Base-by-base conservation (phyloP, 1,284 basidiomycete genomes). In the Rhodotorula sp. region DNA sequence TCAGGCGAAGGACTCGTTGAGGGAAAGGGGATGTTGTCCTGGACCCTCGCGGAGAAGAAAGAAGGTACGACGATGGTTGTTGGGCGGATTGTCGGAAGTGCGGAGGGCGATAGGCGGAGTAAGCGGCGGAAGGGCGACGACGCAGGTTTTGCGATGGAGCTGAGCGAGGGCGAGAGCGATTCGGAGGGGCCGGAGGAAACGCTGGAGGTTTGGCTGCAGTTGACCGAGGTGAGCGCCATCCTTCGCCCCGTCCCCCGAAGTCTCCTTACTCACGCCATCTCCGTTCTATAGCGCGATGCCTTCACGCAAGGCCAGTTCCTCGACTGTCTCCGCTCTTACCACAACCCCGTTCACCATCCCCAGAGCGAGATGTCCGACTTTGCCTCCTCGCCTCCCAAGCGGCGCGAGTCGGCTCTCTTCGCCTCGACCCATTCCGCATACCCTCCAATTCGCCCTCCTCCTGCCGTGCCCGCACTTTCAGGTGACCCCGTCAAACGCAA, bases 11-110 rank as follows among this genome's bases (percentile, higher is more conserved):
- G 63, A 5, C 54, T 75, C n/a, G 72, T 75, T 24, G 74, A 75
- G 56, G 74, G 74, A 48, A 75, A 75, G 34, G 71, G 74, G 16
- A 75, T 75, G 74, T 60, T 75, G 28, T 75, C 74, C 8, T 75
- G 74, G 74, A 68, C 70, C 20, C 50, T 75, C 53, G 71, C 71
- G 15, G 74, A 75, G 53, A 75, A 73, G 66, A 68, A 70, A 50
- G 72, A 75, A 31, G 74, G 74, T 3, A 71, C 67, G 53, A 73
- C 74, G 40, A 68, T 62, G 53, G 72, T 75, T 2, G 67, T 64
- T 34, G 74, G 74, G 1, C 52, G 52, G 47, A 63, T 75, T 34
- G 28, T 52, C 1, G 59, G 68, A 3, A 20, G 58, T n/a, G 51
- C 53, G n/a, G 56, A 30, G 26, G 28, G n/a, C 11, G 71, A 62